Base-by-base conservation (phyloP, 108 stramenopile species). In the Cyclotella choctawhatcheeana region DNA sequence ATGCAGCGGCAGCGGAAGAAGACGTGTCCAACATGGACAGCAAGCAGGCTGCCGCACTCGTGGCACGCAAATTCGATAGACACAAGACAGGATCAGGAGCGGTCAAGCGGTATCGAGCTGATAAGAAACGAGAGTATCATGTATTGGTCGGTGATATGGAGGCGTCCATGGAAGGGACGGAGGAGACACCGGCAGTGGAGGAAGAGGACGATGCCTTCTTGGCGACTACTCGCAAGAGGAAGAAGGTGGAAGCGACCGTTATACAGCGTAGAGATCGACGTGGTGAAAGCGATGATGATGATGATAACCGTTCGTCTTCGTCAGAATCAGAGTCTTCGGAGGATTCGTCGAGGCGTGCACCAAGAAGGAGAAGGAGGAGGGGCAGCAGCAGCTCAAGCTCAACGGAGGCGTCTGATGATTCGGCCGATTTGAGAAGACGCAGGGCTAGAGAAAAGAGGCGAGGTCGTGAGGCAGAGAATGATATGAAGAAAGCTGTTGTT, bases 41-140 rank as follows among this genome's bases (percentile, higher is more conserved):
- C 21, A 83, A 85, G 12, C 89, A 93, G 54, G 82, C 92, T 37
- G 89, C 89, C 4, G 86, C 88, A 18, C 61, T 89, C 50, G 59
- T 79, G n/a, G 83, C 77, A 7, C 52, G 52, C 26, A 34, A 66
- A 70, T 71, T 79, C 20, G 55, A 32, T 13, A 27, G 13, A 30
- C 47, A 7, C 43, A n/a, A 31, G 5, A 40, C 56, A 33, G 58
- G 74, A 44, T 20, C 61, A 52, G 32, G 31, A 53, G 51, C 61
- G 81, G 47, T 69, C 67, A 21, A 70, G 76, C 45, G 81, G 67
- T 14, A 51, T 33, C 43, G 81, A 61, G 45, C 16, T 48, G 73
- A 77, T 21, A 73, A 79, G 21, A 81, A 73, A 73, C 68, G 73
- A 24, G 79, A 88, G 60, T 82, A 88, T 71, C 74, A 83, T 29